These are phyloP conservation scores for Arthrobotrys sinensis DNA, from an alignment of 2,329 filamentous ascomycete genomes.

Conservation along the genomic window DNA sequence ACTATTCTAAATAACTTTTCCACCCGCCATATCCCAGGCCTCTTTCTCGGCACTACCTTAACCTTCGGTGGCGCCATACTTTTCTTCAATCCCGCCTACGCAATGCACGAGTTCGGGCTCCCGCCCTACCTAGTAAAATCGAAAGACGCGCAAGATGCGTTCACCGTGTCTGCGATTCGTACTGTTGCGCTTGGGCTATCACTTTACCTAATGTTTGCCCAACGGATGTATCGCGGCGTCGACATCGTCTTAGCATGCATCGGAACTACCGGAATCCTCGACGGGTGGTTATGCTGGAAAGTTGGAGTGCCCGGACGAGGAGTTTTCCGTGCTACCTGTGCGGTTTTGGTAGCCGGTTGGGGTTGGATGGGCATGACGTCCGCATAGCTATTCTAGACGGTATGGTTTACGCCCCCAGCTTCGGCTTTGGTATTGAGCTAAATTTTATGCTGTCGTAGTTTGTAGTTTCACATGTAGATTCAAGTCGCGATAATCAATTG, in stretches of 20 bases:
- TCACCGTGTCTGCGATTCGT: constrained; percentile 43
- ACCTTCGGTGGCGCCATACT: constrained; percentile 48
- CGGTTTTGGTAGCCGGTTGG: constrained; percentile 33
- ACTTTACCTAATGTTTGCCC: constrained; percentile 48
- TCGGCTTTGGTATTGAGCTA: background rate
- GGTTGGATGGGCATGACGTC: constrained; percentile 52
- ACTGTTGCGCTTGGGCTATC: constrained; percentile 49
- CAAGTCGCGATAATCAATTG: constrained; percentile 6
- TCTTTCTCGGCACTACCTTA: constrained; percentile 37
- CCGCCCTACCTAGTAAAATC: constrained; percentile 44
- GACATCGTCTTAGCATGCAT: constrained; percentile 49
- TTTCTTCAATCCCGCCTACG: constrained; percentile 52
- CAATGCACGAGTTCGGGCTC: constrained; percentile 57
- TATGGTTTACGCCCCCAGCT: background rate
- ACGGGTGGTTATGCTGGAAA: constrained; percentile 58
- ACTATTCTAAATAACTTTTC: constrained; percentile 31
- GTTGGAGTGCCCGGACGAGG: constrained; percentile 48
- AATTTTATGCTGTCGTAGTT: background rate
- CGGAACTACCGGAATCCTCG: constrained; percentile 45
- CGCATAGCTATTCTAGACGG: constrained; percentile 5
- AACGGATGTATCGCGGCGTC: constrained; percentile 42
- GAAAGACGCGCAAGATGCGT: constrained; percentile 38
- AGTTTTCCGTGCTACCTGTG: constrained; percentile 44
- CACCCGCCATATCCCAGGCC: constrained; percentile 41
- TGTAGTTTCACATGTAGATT: background rate